These are phyloP conservation scores for Acanthamoeba royreba DNA, from an alignment of 208 protist genomes.

Conservation along the genomic window DNA sequence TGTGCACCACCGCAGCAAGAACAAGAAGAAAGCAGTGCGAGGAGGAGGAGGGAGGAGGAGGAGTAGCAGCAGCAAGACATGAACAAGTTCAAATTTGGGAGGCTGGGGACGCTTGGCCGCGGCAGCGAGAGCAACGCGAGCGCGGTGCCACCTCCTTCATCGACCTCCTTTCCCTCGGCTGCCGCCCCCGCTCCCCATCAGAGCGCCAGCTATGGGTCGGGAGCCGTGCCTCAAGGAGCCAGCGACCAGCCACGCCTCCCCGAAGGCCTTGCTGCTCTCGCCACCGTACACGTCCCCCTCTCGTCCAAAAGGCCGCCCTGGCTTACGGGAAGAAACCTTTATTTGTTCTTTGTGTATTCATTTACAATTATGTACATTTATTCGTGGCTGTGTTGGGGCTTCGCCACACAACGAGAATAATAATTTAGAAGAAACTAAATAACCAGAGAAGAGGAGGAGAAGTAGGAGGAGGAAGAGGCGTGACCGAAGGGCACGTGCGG, in stretches of 20 bases:
- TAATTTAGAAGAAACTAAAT: no score
- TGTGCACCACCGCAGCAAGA: no score
- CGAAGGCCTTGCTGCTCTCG: not conserved
- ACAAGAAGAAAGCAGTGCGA: no score
- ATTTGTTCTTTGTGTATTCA: not conserved
- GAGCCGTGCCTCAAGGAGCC: not conserved
- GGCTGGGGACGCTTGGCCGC: not conserved
- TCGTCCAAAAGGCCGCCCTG: no score
- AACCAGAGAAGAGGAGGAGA: no score
- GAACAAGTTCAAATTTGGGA: not conserved
- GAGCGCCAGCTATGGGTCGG: not conserved
- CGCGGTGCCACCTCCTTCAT: no score
- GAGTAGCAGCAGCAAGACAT: no score
- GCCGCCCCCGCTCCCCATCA: no score
- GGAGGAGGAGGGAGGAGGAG: no score
- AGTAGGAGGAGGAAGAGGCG: no score
- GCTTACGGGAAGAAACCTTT: no score
- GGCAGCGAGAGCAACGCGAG: not conserved
- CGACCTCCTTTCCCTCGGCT: not conserved
- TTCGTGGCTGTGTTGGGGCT: not conserved
- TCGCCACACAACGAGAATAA: no score
- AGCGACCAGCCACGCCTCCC: not conserved
- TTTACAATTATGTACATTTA: not conserved
- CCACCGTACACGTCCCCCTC: not conserved
- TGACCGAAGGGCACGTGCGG: not conserved